Evolutionary conservation across 2,329 filamentous ascomycete genomes (phyloP).

Genomic region (Calonectria henricotiae): DNA sequence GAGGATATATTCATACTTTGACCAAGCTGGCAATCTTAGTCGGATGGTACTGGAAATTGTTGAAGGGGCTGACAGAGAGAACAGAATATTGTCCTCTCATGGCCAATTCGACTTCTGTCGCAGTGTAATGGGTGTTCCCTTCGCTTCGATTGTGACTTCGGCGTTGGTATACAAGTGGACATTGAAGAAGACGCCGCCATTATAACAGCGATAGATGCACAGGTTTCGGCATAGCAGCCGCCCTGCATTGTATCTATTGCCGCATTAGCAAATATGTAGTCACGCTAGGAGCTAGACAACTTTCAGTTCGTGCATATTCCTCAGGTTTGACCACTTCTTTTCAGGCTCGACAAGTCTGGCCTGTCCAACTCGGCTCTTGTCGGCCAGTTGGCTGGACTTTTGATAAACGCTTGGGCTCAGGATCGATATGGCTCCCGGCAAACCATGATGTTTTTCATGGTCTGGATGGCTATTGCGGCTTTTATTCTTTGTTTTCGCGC

Average conservation of each 20-base stretch:
- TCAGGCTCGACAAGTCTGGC: conserved; percentile 68
- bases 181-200: conserved; percentile 63
- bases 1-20: conserved; percentile 55
- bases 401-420: conserved; percentile 61
- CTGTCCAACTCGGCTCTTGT: conserved; percentile 62
- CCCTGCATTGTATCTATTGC: conserved; percentile 71
- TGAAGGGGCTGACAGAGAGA: conserved; percentile 58
- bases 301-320: conserved; percentile 76
- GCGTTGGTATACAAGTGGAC: conserved; percentile 73
- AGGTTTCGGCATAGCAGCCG: conserved; percentile 76
- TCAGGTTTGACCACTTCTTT: conserved; percentile 71
- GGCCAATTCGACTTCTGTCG: conserved; percentile 68
- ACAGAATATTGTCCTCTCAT: conserved; percentile 69
- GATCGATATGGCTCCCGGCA: conserved; percentile 56
- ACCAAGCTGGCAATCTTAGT: conserved; percentile 72
- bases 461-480: conserved; percentile 33
- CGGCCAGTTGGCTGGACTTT: conserved; percentile 64
- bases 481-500: conserved; percentile 53
- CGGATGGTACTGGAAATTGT: conserved; percentile 59
- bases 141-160: conserved; percentile 60
- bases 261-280: background rate
- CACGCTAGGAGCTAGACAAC: conserved; percentile 29
- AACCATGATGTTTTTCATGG: conserved; percentile 48
- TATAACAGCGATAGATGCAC: conserved; percentile 73
- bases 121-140: conserved; percentile 59